phyloP scores from a whole-genome alignment of 2,329 filamentous ascomycete genomes.

The Calonectria pseudoreteaudii region DNA sequence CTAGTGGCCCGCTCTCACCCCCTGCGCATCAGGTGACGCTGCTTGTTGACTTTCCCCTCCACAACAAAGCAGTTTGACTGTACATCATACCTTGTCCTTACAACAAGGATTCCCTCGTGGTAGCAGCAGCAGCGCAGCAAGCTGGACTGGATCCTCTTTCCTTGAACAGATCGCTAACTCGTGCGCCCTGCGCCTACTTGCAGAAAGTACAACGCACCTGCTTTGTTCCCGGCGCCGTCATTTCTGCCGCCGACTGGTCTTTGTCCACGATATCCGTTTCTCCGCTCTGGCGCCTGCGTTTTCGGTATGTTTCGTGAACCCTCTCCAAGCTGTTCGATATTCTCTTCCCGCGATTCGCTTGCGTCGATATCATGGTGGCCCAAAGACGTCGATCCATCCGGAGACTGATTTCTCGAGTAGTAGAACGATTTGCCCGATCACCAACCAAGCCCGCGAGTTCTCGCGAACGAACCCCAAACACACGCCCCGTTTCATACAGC shows the following conservation, averaged over 20 bases:
- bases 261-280: conserved; percentile 34
- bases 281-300: conserved; percentile 11
- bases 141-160: conserved; percentile 22
- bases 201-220: conserved; percentile 41
- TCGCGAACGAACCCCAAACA: conserved; percentile 37
- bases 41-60: conserved; percentile 46
- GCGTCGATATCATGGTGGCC: conserved; percentile 38
- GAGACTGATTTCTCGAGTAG: conserved; percentile 45
- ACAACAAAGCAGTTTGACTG: conserved; percentile 32
- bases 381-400: conserved; percentile 40
- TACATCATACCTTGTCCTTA: conserved; percentile 32
- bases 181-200: conserved; percentile 24
- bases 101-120: conserved; percentile 37
- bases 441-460: conserved; percentile 29
- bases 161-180: conserved; percentile 34
- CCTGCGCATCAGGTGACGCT: conserved; percentile 43
- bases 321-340: background rate
- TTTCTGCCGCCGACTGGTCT: conserved; percentile 32
- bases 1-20: conserved; percentile 16
- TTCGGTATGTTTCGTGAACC: conserved; percentile 16
- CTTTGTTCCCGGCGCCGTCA: conserved; percentile 38
- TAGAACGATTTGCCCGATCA: conserved; percentile 42
- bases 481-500: conserved; percentile 31
- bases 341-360: background rate
- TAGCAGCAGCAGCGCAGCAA: background rate